A percentile compares a stretch with the other conserved stretches of the same genome.
Conservation (phyloP, 495 filamentous ascomycete genomes). For the Polyplosphaeria fusca region DNA sequence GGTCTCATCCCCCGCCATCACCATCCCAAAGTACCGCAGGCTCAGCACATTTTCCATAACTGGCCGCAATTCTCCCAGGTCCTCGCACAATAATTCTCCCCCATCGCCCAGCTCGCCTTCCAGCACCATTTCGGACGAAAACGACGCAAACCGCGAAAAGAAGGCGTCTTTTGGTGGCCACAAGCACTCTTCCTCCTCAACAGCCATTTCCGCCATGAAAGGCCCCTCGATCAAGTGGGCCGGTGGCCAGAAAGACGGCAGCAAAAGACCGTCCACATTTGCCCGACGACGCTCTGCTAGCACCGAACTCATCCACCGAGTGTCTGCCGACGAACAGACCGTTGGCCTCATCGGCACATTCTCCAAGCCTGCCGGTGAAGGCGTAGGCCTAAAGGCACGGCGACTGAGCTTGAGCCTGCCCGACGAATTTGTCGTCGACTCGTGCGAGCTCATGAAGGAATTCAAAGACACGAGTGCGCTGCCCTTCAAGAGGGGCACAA, state of each 20-base stretch:
- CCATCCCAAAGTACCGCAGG: conserved; percentile 19
- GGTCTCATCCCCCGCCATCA: conserved; percentile 11
- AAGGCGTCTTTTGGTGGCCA: conserved; percentile 1
- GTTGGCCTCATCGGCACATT: conserved; percentile 30
- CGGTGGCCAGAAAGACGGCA: conserved; percentile 10
- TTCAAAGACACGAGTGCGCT: conserved; percentile 59
- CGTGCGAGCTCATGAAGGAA: conserved; percentile 57
- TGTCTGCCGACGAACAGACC: conserved; percentile 14
- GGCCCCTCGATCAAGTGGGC: conserved; percentile 15
- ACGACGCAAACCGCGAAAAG: background rate
- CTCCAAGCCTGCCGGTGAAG: conserved; percentile 54
- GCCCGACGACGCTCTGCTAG: conserved; percentile 28
- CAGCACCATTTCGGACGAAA: conserved; percentile 32
- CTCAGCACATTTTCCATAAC: conserved; percentile 32
- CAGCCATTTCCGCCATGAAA: conserved; percentile 20
- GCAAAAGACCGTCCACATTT: background rate
- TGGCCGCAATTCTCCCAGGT: conserved; percentile 24
- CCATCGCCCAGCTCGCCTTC: conserved; percentile 34
- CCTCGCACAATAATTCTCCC: conserved; percentile 29
- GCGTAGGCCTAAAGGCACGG: conserved; percentile 64
- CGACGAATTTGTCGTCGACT: conserved; percentile 62
- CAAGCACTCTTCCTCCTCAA: conserved; percentile 28
- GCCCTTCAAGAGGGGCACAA: conserved; percentile 49
- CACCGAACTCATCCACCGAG: conserved; percentile 21
- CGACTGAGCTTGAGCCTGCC: conserved; percentile 61